Base-by-base conservation (phyloP, 805 yeast species). In the Nakazawaea laoshanensis region DNA sequence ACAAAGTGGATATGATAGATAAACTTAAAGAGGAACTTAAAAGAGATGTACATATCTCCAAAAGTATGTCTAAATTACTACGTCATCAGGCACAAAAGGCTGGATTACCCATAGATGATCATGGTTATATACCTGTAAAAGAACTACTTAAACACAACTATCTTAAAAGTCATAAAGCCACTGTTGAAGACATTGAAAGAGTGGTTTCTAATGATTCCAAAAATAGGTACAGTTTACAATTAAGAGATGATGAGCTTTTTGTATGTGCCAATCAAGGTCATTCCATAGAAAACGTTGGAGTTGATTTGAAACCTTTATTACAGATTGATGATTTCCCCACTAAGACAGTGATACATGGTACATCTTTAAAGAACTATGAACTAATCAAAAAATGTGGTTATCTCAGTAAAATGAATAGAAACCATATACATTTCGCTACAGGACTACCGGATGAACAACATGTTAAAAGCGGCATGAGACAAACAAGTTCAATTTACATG, bases 261-360 rank as follows among this genome's bases (percentile, higher is more conserved):
- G 72, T 89, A n/a, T 74, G 96, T 49, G 97, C 98, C 3, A 78
- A 79, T 33, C 98, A 92, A 54, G 98, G 98, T 4, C 98, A 92
- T 53, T 76, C 94, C 0, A 57, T 89, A 4, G 49, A 52, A 21
- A 53, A 55, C 2, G 60, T 62, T 19, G 66, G 59, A 14, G 65
- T 67, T 11, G 63, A 66, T 19, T 52, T 73, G 19, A 49, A 33
- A 29, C 60, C 49, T 23, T 46, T 75, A 28, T 46, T 47, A n/a
- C 39, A 50, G 13, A 31, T 27, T 2, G 59, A 52, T 0, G 61
- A 67, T 4, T 59, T 74, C 29, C 92, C 83, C 0, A 24, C 42
- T 0, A 49, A 53, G 2, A 66, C 86, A 3, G 75, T 85, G 13
- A 27, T 34, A 5, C 98, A 92, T 52, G 97, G 97, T 4, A 89